These are phyloP conservation scores for Balansia obtecta DNA, from an alignment of 2,329 filamentous ascomycete genomes.

Conservation along the genomic window DNA sequence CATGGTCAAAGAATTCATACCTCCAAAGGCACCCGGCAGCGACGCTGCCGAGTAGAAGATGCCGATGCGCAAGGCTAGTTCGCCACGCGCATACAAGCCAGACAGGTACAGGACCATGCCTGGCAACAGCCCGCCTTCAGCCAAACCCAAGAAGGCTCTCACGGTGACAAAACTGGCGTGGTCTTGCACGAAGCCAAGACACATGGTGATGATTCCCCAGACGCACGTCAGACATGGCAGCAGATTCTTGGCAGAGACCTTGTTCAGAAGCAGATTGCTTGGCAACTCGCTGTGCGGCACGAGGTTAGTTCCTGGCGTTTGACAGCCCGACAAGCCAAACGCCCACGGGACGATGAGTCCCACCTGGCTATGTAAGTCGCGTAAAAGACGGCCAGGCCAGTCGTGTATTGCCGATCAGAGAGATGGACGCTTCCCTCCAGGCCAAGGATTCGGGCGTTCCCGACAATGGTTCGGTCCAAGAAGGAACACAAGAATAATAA, in stretches of 20 bases:
- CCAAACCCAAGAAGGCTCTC: no score
- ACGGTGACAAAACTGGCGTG: no score
- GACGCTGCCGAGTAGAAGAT: no score
- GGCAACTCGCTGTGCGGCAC: slow-evolving; percentile 38
- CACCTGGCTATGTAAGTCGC: slow-evolving; percentile 49
- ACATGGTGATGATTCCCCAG: slow-evolving; percentile 58
- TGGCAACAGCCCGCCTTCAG: no score
- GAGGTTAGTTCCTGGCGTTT: not conserved
- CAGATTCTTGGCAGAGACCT: slow-evolving; percentile 48
- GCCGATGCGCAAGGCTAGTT: no score
- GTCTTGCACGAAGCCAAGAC: slow-evolving; percentile 58
- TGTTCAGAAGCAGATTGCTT: slow-evolving; percentile 51
- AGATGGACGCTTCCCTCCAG: slow-evolving; percentile 47
- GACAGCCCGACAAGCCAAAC: no score
- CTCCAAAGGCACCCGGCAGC: no score
- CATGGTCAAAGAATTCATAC: no score
- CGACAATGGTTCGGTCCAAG: slow-evolving; percentile 59
- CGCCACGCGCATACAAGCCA: no score
- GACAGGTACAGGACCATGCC: no score
- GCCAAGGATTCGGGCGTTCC: slow-evolving; percentile 54
- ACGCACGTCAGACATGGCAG: slow-evolving; percentile 49
- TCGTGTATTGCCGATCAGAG: slow-evolving; percentile 49
- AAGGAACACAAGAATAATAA: slow-evolving; percentile 53
- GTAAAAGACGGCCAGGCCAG: slow-evolving; percentile 53
- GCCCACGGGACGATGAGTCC: slow-evolving; percentile 4